A percentile compares a stretch with the other conserved stretches of the same genome.
Conservation (phyloP, 164 flowering plant species). For the Liquidambar formosana region DNA sequence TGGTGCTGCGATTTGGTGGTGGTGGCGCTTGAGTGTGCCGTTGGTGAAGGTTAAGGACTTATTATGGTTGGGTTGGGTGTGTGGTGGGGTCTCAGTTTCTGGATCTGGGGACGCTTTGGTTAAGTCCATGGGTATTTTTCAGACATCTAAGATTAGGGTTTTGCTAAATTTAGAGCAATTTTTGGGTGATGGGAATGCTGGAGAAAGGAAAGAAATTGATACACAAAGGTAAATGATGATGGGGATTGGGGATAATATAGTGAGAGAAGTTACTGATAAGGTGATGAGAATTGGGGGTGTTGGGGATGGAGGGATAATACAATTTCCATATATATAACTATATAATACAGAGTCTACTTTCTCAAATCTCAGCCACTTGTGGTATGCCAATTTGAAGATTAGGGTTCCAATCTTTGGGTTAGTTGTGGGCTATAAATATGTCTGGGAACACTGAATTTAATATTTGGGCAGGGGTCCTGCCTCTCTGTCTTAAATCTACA, state of each 20-base stretch:
- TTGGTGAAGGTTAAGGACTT: slow-evolving; percentile 36
- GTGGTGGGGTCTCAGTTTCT: slow-evolving; percentile 27
- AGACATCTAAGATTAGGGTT: not conserved
- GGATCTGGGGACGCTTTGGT: slow-evolving; percentile 19
- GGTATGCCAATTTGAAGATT: too few relatives aligned
- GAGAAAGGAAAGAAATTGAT: too few relatives aligned
- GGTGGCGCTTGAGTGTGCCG: slow-evolving; percentile 39
- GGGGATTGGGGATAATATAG: too few relatives aligned
- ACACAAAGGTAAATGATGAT: too few relatives aligned
- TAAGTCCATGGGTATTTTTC: slow-evolving; percentile 5
- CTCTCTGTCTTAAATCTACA: not conserved
- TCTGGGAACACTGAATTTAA: not conserved
- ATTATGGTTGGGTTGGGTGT: slow-evolving; percentile 9
- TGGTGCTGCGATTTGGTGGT: slow-evolving; percentile 9
- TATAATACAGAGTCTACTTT: too few relatives aligned
- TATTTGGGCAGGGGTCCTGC: not conserved
- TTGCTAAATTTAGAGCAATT: not conserved
- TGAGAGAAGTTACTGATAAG: too few relatives aligned
- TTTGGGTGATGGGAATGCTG: not conserved
- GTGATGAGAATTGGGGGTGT: too few relatives aligned
- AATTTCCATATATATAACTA: too few relatives aligned
- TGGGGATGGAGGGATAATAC: too few relatives aligned
- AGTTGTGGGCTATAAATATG: slow-evolving; percentile 11
- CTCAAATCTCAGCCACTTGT: too few relatives aligned
- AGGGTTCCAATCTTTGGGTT: not conserved